Conservation (phyloP, 805 yeast species). For the Candida nonsorbophila region DNA sequence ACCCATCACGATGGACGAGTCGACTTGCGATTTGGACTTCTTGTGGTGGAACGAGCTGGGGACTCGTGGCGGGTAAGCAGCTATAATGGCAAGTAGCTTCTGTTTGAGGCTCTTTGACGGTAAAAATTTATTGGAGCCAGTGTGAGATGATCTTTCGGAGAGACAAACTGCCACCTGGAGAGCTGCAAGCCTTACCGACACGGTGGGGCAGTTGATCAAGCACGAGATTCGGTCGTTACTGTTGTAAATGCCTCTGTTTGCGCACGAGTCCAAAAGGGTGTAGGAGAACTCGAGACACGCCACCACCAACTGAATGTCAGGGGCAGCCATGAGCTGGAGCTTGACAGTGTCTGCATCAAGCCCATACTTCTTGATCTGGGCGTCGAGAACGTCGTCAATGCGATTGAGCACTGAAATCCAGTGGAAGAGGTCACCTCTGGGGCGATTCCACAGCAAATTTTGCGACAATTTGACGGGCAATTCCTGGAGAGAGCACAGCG, state of each 20-base stretch:
- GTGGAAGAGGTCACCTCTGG: slow-evolving; percentile 63
- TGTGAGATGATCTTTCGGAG: slow-evolving; percentile 54
- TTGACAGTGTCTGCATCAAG: slow-evolving; percentile 42
- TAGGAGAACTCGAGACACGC: slow-evolving; percentile 59
- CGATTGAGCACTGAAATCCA: slow-evolving; percentile 77
- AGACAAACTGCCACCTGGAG: slow-evolving; percentile 55
- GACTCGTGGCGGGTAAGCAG: slow-evolving; percentile 45
- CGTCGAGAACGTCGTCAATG: slow-evolving; percentile 63
- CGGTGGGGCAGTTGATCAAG: slow-evolving; percentile 54
- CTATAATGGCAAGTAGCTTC: slow-evolving; percentile 49
- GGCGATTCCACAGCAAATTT: slow-evolving; percentile 51
- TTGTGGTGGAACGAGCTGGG: slow-evolving; percentile 19
- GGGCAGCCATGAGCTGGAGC: slow-evolving; percentile 37
- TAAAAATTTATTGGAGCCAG: slow-evolving; percentile 35
- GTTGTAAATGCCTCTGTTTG: slow-evolving; percentile 62
- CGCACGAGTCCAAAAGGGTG: slow-evolving; percentile 61
- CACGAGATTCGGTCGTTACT: slow-evolving; percentile 56
- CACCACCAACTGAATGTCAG: slow-evolving; percentile 45
- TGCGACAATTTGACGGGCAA: slow-evolving; percentile 34
- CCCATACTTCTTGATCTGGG: slow-evolving; percentile 48
- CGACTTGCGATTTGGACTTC: background rate
- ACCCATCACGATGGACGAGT: slow-evolving; percentile 18
- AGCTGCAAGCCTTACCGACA: slow-evolving; percentile 55
- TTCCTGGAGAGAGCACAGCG: slow-evolving; percentile 28
- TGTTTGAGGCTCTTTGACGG: slow-evolving; percentile 42